Evolutionary conservation across 1,139 yeast genomes (phyloP), one percentile per base, ranked within the genome.

Genomic region (Magnusiomyces sp.): DNA sequence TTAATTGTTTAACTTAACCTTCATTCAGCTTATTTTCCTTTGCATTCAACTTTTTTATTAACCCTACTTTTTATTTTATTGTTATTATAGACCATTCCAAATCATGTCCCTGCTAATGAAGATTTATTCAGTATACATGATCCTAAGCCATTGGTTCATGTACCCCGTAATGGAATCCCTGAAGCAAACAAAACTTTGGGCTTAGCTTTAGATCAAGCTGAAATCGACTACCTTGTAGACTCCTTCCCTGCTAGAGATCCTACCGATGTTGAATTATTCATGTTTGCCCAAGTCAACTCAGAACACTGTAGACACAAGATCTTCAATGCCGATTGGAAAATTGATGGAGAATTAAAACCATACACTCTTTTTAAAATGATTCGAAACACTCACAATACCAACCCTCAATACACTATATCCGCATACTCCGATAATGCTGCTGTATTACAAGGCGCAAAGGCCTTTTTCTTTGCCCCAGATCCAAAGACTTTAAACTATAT

Each of bases 251-350:
- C 87, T 47, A 80, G 98, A 68, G 88, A 90, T 65, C 98, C 98
- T 49, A 92, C 98, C 31, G 98, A 94, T 67, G 97, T 90, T 27
- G 99, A 94, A 69, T 75, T 94, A 58, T 94, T 94, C 71, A 94
- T 94, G 97, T 94, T 94, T 73, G 98, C 98, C 45, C 99, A 94
- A 71, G 98, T 94, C 59, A 94, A 94, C 72, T 89, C 97, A 19
- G 99, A 94, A 71, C 99, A 94, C 71, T 94, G 99, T 74, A 87
- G 99, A 69, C 99, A 94, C 74, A 94, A 94, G 72, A 92, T 94
- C 58, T 94, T 94, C 76, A 94, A 94, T 63, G 98, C 99, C 46
- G 95, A 87, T 62, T 94, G 99, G 99, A 87, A 88, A 55, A 87
- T 94, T 58, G 97, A 94, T 67, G 90, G 88, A 48, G 75, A 78